Evolutionary conservation across 2,329 filamentous ascomycete genomes (phyloP), one percentile per base, ranked within the genome.

Genomic region (Cordyceps fumosorosea): DNA sequence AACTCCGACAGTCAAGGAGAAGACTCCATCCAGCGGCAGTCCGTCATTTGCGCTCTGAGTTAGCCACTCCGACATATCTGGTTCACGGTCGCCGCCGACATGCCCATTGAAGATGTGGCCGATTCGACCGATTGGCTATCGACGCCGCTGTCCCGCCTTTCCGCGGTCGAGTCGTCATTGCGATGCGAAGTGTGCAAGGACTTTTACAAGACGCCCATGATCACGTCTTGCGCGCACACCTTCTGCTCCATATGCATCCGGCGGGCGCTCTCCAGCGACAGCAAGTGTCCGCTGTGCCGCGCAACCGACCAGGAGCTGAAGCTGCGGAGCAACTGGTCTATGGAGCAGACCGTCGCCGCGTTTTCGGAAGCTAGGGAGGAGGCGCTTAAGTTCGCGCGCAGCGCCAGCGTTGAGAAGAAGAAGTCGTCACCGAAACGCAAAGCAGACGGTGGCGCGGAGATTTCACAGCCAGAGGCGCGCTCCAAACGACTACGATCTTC

Each of bases 101-200:
- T 76, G 74, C 62, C 71, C 34, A 67, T 70, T 34, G 65, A 71
- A 62, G 71, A 77, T 66, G 77, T 93, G 48, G 76, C 88, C 56
- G 90, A 95, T 76, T 88, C 90, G n/a, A 93, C 90, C 59, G 91
- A 96, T 77, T 96, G 91, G 91, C 80, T 92, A 6, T 70, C 78
- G 12, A 96, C 91, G 14, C 82, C 86, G 2, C 79, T 96, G 1
- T 76, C 84, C 18, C 78, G 78, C 16, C 83, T 96, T 60, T 80
- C 86, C 54, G 78, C 84, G 16, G 84, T 99, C 65, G 95, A 99
- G 71, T 87, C 89, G 64, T 87, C 92, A 3, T 81, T 99, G 22
- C 90, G 95, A 68, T 99, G 95, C 76, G 91, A 98, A 75, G 90
- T 99, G 64, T 99, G 95, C 84, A 98, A 98, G 73, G 96, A 99